A percentile compares a stretch with the other conserved stretches of the same genome.
Conservation (phyloP, 2,329 filamentous ascomycete genomes). For the Pestalotiopsis fici region DNA sequence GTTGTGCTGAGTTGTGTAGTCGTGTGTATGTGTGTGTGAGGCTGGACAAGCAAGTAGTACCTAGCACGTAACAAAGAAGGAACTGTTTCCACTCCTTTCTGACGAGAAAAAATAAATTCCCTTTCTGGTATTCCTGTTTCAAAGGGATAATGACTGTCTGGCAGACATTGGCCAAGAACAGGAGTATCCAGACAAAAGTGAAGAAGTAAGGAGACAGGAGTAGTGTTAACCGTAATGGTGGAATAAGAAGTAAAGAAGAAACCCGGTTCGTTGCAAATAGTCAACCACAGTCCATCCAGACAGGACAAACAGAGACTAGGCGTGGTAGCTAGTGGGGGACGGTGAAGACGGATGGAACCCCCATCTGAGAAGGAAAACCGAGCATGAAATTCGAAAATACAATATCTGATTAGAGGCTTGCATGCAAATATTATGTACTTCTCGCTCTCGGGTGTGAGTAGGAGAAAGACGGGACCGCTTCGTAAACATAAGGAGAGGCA, state of each 20-base stretch:
- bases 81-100: neutral
- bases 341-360: neutral
- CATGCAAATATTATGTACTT: constrained; percentile 2
- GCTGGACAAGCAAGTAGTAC: too few species aligned
- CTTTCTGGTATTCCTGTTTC: neutral
- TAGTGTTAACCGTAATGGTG: neutral
- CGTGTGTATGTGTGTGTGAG: too few species aligned
- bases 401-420: neutral
- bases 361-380: neutral
- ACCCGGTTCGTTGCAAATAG: neutral
- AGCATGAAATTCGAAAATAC: neutral
- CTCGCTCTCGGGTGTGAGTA: neutral
- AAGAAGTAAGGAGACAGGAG: neutral
- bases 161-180: neutral
- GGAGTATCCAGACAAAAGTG: neutral
- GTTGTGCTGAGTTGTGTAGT: neutral
- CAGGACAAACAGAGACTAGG: neutral
- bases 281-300: neutral
- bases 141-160: neutral
- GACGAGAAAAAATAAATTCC: neutral
- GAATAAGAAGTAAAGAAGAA: neutral
- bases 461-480: neutral
- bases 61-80: neutral
- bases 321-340: neutral
- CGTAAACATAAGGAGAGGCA: neutral